These are phyloP conservation scores for Lanmaoa pseudosensibilis DNA, from an alignment of 768 basidiomycete genomes.

Conservation along the genomic window DNA sequence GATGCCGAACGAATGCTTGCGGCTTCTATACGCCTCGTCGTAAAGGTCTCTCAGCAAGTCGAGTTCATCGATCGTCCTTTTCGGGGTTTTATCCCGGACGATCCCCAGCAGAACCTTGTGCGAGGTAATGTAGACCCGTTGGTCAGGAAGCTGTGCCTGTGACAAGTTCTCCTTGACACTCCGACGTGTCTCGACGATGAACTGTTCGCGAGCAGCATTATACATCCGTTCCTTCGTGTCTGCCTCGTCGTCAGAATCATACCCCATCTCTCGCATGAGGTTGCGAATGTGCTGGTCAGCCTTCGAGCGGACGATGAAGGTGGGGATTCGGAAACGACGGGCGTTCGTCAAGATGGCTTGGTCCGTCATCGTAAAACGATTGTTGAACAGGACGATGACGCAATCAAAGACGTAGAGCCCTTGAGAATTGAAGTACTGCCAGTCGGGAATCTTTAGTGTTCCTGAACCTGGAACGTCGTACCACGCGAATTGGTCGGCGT, in stretches of 20 bases:
- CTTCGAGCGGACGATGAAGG: conserved; percentile 39
- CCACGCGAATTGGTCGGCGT: conserved; percentile 32
- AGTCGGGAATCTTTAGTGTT: conserved; percentile 36
- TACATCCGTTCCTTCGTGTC: conserved; percentile 19
- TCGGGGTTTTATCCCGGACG: conserved; percentile 24
- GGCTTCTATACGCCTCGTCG: conserved; percentile 14
- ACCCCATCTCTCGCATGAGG: conserved; percentile 29
- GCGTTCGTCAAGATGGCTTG: conserved; percentile 36
- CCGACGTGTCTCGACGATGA: conserved; percentile 28
- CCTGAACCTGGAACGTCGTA: conserved; percentile 41
- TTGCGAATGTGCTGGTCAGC: conserved; percentile 34
- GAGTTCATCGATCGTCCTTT: conserved; percentile 28
- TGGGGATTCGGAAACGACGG: conserved; percentile 35
- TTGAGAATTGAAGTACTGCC: conserved; percentile 41
- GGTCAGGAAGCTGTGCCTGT: conserved; percentile 28
- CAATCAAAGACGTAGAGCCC: conserved; percentile 40
- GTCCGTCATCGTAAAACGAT: conserved; percentile 38
- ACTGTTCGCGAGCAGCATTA: conserved; percentile 26
- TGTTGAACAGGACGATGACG: conserved; percentile 36
- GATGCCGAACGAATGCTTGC: conserved; percentile 4
- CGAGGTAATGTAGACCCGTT: conserved; percentile 32
- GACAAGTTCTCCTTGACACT: conserved; percentile 26
- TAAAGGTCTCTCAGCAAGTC: conserved; percentile 28
- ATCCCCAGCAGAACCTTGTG: conserved; percentile 23
- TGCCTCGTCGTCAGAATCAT: conserved; percentile 25